Evolutionary conservation across 139 green algal genomes (phyloP).

Genomic region (Pseudopediastrum boryanum): DNA sequence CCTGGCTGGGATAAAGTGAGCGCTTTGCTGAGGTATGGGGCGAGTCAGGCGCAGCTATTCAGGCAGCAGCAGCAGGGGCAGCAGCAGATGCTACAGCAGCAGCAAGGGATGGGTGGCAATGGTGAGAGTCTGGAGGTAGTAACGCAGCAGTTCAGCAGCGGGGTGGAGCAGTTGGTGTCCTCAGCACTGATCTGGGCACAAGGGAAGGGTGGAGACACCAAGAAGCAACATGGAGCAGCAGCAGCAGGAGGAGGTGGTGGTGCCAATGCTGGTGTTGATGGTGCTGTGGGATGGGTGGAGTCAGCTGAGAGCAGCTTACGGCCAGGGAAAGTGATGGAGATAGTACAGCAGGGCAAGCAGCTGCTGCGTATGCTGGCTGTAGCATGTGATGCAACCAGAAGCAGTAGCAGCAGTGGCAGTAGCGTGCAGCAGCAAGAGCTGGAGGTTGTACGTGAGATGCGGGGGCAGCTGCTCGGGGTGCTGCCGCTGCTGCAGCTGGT

Average conservation of each 20-base stretch:
- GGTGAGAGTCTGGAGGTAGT: constrained; percentile 16
- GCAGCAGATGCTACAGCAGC: constrained; percentile 6
- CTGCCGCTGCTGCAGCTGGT: constrained; percentile 60
- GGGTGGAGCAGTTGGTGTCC: constrained; percentile 51
- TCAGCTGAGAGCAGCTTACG: constrained; percentile 15
- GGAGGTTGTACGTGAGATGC: neutral
- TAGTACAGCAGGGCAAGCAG: neutral
- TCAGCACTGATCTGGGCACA: constrained; percentile 76
- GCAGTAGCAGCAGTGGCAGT: constrained; percentile 4
- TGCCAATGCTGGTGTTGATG: neutral
- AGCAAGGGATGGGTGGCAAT: neutral
- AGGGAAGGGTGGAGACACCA: constrained; percentile 3
- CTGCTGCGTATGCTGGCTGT: neutral
- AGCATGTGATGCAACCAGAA: neutral
- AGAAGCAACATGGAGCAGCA: neutral
- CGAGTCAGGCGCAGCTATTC: constrained; percentile 10
- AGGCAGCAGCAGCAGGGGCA: constrained; percentile 5
- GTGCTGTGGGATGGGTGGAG: neutral
- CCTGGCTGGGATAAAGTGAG: constrained; percentile 49
- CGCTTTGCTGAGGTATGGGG: constrained; percentile 30
- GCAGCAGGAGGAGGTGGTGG: constrained; percentile 2
- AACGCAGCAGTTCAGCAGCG: constrained; percentile 21
- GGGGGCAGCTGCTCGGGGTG: constrained; percentile 32
- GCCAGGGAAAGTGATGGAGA: too few species aligned
- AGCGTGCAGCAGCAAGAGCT: neutral